Percentiles rank a stretch among this genome's conserved stretches.
Evolutionary conservation across 805 yeast genomes (phyloP).

Genomic region (Metschnikowia rubicola): DNA sequence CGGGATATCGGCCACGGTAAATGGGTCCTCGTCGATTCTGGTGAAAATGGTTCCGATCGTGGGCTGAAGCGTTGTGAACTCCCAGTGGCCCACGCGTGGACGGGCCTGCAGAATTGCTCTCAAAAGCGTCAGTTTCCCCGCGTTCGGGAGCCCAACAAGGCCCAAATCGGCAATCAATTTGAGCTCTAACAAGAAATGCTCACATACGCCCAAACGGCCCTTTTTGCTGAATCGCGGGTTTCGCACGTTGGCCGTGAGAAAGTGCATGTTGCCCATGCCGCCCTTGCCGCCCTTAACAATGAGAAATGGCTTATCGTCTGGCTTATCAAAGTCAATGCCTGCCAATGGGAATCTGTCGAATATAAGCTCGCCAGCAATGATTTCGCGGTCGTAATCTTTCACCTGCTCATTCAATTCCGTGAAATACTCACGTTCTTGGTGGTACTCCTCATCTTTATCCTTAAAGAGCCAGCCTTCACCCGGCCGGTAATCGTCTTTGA

Average conservation of each 20-base stretch:
- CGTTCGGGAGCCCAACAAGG: conserved; percentile 91
- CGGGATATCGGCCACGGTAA: conserved; percentile 96
- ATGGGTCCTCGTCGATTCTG: conserved; percentile 61
- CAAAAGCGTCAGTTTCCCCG: conserved; percentile 89
- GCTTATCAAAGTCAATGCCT: conserved; percentile 72
- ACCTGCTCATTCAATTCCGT: conserved; percentile 60
- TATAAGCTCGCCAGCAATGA: conserved; percentile 53
- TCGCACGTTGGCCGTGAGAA: conserved; percentile 74
- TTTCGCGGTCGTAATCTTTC: conserved; percentile 56
- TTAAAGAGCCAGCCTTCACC: conserved; percentile 91
- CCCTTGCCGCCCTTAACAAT: conserved; percentile 85
- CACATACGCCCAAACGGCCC: conserved; percentile 70
- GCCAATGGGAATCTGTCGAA: conserved; percentile 71
- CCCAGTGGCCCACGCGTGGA: conserved; percentile 95
- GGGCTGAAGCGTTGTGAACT: conserved; percentile 90
- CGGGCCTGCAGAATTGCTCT: conserved; percentile 84
- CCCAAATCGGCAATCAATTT: conserved; percentile 91
- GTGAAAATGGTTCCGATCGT: conserved; percentile 81
- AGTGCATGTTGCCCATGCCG: conserved; percentile 96
- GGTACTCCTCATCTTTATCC: conserved; percentile 71
- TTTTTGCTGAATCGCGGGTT: conserved; percentile 85
- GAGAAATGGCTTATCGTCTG: conserved; percentile 63
- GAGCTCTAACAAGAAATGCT: conserved; percentile 73
- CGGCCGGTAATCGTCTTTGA: conserved; percentile 56
- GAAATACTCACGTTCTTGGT: conserved; percentile 64